These are phyloP conservation scores for Calocera cornea DNA, from an alignment of 768 basidiomycete genomes.

Conservation along the genomic window DNA sequence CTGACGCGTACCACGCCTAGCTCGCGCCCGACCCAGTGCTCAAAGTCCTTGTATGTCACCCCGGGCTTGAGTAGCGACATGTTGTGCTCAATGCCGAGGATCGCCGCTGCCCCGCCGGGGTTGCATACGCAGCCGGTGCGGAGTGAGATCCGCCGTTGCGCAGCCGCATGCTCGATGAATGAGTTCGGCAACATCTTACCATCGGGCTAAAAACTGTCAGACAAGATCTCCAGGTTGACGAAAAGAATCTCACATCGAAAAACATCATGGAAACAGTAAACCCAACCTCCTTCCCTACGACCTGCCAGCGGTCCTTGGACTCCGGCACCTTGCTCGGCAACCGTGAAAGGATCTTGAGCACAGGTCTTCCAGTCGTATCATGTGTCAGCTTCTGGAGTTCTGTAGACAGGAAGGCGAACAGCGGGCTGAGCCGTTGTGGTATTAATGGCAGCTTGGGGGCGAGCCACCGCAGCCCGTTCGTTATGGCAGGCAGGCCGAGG, in stretches of 20 bases:
- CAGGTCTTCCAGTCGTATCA: constrained; percentile 42
- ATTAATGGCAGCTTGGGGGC: constrained; percentile 68
- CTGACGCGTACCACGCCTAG: constrained; percentile 39
- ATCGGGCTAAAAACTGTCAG: constrained; percentile 33
- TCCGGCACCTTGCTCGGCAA: constrained; percentile 25
- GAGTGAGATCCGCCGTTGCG: constrained; percentile 41
- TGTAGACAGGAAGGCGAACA: constrained; percentile 46
- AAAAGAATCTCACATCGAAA: constrained; percentile 37
- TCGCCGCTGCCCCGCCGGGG: constrained; percentile 62
- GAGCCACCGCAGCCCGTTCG: constrained; percentile 62
- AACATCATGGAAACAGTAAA: constrained; percentile 45
- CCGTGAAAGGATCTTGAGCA: constrained; percentile 56
- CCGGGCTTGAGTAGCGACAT: constrained; percentile 51
- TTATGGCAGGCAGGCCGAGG: constrained; percentile 59
- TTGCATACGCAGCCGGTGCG: constrained; percentile 84
- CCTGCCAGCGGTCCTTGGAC: neutral
- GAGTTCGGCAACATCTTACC: constrained; percentile 57
- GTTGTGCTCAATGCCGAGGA: constrained; percentile 50
- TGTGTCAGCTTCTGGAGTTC: constrained; percentile 49
- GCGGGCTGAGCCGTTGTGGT: constrained; percentile 56
- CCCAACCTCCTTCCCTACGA: neutral
- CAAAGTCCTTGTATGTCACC: constrained; percentile 48
- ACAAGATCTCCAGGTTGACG: constrained; percentile 4
- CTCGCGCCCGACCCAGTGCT: constrained; percentile 47
- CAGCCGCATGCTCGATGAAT: constrained; percentile 59